Conservation (phyloP, 2,329 filamentous ascomycete species). For the Pseudogymnoascus sp. region DNA sequence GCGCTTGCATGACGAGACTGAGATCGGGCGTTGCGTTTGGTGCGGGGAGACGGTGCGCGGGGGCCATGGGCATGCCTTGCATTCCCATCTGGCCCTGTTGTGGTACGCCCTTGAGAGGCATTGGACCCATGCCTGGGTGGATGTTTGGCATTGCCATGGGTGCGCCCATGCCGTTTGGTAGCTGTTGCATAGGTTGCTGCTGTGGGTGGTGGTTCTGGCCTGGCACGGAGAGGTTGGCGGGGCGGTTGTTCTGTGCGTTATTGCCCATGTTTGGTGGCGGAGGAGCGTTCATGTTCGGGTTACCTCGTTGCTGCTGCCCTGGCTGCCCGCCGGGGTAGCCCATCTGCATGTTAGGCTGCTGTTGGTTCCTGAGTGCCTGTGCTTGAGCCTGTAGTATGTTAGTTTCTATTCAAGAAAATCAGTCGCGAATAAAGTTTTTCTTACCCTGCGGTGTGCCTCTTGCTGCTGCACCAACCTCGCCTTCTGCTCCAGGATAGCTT, state of each 20-base stretch:
- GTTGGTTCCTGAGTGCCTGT: slow-evolving; percentile 14
- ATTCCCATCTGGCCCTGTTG: slow-evolving; percentile 55
- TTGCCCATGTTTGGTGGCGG: slow-evolving; percentile 18
- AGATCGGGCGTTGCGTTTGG: slow-evolving; percentile 42
- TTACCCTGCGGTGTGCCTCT: slow-evolving; percentile 45
- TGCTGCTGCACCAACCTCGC: slow-evolving; percentile 34
- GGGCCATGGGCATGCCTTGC: slow-evolving; percentile 36
- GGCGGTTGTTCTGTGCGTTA: slow-evolving; percentile 8
- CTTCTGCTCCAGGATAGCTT: slow-evolving; percentile 55
- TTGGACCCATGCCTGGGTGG: slow-evolving; percentile 31
- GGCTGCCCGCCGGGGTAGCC: background rate
- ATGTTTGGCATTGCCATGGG: slow-evolving; percentile 21
- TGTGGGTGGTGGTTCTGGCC: slow-evolving; percentile 42
- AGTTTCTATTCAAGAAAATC: slow-evolving; percentile 1
- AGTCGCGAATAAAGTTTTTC: slow-evolving; percentile 26
- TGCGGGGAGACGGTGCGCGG: slow-evolving; percentile 52
- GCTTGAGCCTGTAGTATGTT: background rate
- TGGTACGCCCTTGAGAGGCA: slow-evolving; percentile 55
- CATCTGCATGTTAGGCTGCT: background rate
- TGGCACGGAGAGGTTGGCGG: slow-evolving; percentile 13
- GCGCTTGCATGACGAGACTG: slow-evolving; percentile 53
- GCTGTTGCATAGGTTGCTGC: slow-evolving; percentile 40
- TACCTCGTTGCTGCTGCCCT: slow-evolving; percentile 2
- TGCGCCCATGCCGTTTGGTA: slow-evolving; percentile 40
- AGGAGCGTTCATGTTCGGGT: slow-evolving; percentile 20